A percentile compares a stretch with the other conserved stretches of the same genome.
Conservation (phyloP, 2,329 filamentous ascomycete species). For the Aspergillus ibericus region DNA sequence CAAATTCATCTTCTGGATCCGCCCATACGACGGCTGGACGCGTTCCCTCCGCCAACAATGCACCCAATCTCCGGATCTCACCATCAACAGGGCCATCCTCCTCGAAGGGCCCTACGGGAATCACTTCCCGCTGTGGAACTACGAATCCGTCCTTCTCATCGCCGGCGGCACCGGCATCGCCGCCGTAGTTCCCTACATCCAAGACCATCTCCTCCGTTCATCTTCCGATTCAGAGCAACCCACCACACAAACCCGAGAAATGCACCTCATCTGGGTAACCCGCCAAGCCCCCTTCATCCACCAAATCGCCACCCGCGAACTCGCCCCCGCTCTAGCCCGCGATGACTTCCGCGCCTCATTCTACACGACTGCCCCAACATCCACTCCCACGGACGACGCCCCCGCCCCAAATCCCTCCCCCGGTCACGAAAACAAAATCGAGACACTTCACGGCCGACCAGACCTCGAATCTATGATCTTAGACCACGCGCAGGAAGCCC, state of each 20-base stretch:
- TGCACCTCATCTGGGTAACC: conserved; percentile 38
- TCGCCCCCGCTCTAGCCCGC: conserved; percentile 27
- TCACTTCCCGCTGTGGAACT: conserved; percentile 42
- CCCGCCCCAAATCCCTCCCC: too few species aligned
- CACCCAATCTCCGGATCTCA: conserved; percentile 23
- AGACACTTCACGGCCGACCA: conserved; percentile 34
- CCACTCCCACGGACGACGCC: neutral
- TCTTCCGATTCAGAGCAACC: conserved; percentile 4
- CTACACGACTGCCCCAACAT: conserved; percentile 24
- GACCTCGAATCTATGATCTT: conserved; percentile 38
- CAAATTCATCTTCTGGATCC: conserved; percentile 50
- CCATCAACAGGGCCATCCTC: conserved; percentile 39
- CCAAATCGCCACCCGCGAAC: conserved; percentile 28
- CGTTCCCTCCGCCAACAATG: conserved; percentile 44
- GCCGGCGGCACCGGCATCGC: conserved; percentile 35
- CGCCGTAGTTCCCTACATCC: conserved; percentile 51
- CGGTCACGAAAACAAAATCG: conserved; percentile 3
- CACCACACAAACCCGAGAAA: conserved; percentile 24
- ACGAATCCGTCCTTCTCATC: conserved; percentile 55
- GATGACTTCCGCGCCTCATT: conserved; percentile 34
- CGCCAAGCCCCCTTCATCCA: conserved; percentile 33
- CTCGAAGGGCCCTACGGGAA: conserved; percentile 55
- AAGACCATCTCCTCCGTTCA: conserved; percentile 31
- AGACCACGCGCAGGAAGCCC: conserved; percentile 32
- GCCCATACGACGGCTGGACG: conserved; percentile 55